Percentiles rank a stretch among this genome's conserved stretches.
Conservation (phyloP, 768 basidiomycete genomes). For the Neoboletus magnificus region DNA sequence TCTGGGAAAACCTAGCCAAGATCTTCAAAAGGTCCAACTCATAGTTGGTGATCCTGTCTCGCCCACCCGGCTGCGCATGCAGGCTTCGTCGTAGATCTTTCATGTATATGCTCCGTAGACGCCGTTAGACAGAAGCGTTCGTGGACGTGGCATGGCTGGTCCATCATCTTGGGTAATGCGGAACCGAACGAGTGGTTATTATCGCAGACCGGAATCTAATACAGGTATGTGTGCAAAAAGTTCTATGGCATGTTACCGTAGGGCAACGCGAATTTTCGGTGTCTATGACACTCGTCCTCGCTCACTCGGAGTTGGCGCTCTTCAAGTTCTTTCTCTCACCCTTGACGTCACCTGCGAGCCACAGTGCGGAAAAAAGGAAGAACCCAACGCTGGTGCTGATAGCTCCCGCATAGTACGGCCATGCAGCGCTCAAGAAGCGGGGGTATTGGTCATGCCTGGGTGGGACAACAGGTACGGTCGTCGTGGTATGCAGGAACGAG, state of each 20-base stretch:
- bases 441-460: conserved; percentile 94
- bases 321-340: conserved; percentile 53
- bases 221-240: conserved; percentile 22
- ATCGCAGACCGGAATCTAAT: conserved; percentile 5
- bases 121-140: conserved; percentile 10
- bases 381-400: conserved; percentile 86
- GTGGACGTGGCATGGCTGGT: conserved; percentile 1
- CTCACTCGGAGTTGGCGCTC: conserved; percentile 28
- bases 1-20: conserved; percentile 80
- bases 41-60: conserved; percentile 4
- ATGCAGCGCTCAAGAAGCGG: conserved; percentile 91
- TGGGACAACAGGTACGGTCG: conserved; percentile 85
- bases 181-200: conserved; percentile 1
- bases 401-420: conserved; percentile 93
- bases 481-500: conserved; percentile 69
- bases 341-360: conserved; percentile 80
- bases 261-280: conserved; percentile 7
- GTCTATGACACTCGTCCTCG: neutral
- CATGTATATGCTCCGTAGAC: conserved; percentile 27
- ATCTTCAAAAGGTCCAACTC: conserved; percentile 46
- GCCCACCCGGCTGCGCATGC: neutral
- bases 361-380: conserved; percentile 80
- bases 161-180: neutral
- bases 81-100: conserved; percentile 16
- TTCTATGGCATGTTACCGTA: conserved; percentile 7